Conservation (phyloP, 2,329 filamentous ascomycete genomes). For the Zymoseptoria passerinii region DNA sequence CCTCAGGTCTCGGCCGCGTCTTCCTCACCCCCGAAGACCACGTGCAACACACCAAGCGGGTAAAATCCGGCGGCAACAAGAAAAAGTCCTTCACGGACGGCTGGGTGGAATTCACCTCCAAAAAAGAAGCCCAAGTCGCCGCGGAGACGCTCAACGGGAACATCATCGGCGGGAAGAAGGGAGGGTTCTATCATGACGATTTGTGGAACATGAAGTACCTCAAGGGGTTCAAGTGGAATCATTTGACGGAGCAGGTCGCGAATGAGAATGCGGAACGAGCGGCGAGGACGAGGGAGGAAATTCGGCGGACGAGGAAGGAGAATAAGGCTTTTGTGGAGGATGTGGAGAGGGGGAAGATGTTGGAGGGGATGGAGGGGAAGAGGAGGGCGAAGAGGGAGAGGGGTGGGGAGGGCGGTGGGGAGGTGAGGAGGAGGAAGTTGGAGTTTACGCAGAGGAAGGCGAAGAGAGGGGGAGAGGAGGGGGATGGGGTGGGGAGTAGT, state of each 20-base stretch:
- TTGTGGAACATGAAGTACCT: conserved; percentile 79
- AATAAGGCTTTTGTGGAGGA: conserved; percentile 75
- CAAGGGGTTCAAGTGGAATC: conserved; percentile 72
- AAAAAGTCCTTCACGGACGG: conserved; percentile 75
- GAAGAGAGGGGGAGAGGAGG: conserved; percentile 7
- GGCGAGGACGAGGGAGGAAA: conserved; percentile 68
- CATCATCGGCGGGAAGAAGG: conserved; percentile 76
- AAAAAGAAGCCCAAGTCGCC: conserved; percentile 67
- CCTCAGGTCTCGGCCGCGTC: conserved; percentile 57
- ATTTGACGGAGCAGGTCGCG: conserved; percentile 66
- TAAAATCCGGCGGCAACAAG: conserved; percentile 71
- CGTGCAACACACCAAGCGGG: conserved; percentile 54
- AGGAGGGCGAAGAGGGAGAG: conserved; percentile 48
- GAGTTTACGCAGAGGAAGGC: conserved; percentile 56
- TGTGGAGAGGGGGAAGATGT: conserved; percentile 70
- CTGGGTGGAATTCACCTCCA: conserved; percentile 74
- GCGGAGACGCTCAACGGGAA: conserved; percentile 69
- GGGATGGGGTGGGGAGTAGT: conserved; percentile 1
- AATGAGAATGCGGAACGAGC: conserved; percentile 73
- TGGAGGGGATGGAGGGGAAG: conserved; percentile 57
- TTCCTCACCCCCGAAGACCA: conserved; percentile 73
- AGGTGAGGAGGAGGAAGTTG: conserved; percentile 20
- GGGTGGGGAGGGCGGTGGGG: conserved; percentile 23
- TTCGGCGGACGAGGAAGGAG: conserved; percentile 65
- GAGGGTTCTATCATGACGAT: conserved; percentile 75